These are phyloP conservation scores for Dianthus caryophyllus DNA, from an alignment of 148 eudicot genomes.

Conservation along the genomic window DNA sequence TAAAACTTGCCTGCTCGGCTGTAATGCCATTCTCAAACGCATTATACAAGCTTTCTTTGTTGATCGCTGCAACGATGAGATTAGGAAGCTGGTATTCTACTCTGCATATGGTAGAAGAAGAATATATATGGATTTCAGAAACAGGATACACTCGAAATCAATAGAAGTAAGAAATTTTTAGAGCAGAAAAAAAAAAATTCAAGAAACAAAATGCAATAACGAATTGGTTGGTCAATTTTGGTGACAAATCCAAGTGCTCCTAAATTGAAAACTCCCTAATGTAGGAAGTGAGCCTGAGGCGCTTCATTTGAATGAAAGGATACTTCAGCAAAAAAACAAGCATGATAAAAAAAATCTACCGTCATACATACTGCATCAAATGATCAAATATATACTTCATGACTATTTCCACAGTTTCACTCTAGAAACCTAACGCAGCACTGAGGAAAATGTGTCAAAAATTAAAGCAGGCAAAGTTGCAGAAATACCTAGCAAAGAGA, in stretches of 20 bases:
- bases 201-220: background rate
- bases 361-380: background rate
- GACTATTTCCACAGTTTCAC: background rate
- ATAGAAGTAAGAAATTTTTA: conserved; percentile 15
- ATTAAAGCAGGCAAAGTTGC: background rate
- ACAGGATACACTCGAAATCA: background rate
- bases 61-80: conserved; percentile 76
- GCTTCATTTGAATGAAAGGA: too few species aligned
- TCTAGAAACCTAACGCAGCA: background rate
- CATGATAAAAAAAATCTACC: background rate
- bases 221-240: background rate
- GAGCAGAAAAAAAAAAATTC: conserved; percentile 9
- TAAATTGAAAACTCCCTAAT: too few species aligned
- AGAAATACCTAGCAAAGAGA: conserved; percentile 82
- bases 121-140: conserved; percentile 1
- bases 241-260: background rate
- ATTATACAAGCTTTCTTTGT: conserved; percentile 74
- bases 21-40: conserved; percentile 91
- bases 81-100: conserved; percentile 94
- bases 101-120: conserved; percentile 39
- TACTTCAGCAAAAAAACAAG: background rate
- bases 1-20: conserved; percentile 69
- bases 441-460: background rate
- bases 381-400: background rate
- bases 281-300: too few species aligned